Percentiles rank a stretch among this genome's conserved stretches.
phyloP scores from a whole-genome alignment of 139 green algal species.

The Volvox reticuliferus region DNA sequence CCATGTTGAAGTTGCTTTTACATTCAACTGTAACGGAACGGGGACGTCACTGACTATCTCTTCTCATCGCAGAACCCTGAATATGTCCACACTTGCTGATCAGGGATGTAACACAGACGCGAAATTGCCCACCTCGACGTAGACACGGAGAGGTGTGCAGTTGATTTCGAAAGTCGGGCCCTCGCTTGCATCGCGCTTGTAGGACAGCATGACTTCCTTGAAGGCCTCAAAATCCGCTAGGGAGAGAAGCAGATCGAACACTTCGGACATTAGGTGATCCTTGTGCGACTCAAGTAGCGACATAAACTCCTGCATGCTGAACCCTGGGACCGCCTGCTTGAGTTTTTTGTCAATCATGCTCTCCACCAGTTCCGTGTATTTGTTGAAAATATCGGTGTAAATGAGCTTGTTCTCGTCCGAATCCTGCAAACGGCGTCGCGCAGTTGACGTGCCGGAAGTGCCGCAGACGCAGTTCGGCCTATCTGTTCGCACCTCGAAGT shows the following conservation, averaged over 20 bases:
- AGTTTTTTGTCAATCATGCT: conserved; percentile 50
- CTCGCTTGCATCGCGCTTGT: conserved; percentile 48
- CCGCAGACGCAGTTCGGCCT: not conserved
- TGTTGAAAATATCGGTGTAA: conserved; percentile 54
- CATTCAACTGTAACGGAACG: too few relatives aligned
- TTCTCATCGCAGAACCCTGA: too few relatives aligned
- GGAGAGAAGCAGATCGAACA: conserved; percentile 70
- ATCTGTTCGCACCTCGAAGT: conserved; percentile 63
- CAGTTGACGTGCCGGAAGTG: not conserved
- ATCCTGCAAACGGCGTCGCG: conserved; percentile 48
- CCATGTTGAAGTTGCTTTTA: too few relatives aligned
- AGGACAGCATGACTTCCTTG: conserved; percentile 67
- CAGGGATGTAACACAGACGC: too few relatives aligned
- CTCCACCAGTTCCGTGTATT: conserved; percentile 61
- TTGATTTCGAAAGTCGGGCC: conserved; percentile 20
- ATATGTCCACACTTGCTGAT: too few relatives aligned
- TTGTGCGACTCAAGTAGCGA: conserved; percentile 50
- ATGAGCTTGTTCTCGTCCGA: conserved; percentile 68
- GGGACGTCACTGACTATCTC: too few relatives aligned
- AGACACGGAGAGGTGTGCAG: conserved; percentile 44
- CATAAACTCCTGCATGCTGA: conserved; percentile 61
- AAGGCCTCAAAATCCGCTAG: conserved; percentile 68
- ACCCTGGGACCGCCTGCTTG: conserved; percentile 41
- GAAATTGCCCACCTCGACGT: conserved; percentile 36
- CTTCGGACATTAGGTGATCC: conserved; percentile 62